Conservation (phyloP, 306 rosid species). For the Alnus rubra region DNA sequence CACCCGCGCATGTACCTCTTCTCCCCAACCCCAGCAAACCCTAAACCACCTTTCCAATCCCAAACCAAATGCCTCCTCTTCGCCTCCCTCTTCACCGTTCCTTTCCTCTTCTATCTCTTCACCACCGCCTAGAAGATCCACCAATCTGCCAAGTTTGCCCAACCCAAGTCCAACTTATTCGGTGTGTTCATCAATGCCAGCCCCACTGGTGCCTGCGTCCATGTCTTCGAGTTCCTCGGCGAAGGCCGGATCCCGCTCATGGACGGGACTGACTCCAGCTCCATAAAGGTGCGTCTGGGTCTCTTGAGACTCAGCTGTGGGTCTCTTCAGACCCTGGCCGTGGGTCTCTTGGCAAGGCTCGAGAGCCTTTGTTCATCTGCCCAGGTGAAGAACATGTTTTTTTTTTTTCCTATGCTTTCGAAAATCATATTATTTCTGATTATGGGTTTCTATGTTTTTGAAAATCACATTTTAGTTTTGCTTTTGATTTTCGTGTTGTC, state of each 20-base stretch:
- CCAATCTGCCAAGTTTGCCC: slow-evolving; percentile 37
- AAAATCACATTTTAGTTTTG: no score
- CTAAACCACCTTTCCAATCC: not conserved
- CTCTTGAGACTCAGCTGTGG: not conserved
- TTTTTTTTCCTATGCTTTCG: no score
- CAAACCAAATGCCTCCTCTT: no score
- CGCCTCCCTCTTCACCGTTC: no score
- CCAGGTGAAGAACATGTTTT: no score
- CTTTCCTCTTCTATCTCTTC: no score
- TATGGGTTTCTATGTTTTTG: no score
- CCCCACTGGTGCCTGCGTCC: slow-evolving; percentile 28
- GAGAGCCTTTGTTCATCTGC: no score
- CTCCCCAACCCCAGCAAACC: not conserved
- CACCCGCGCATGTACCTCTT: slow-evolving; percentile 49
- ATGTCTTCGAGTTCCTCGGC: slow-evolving; percentile 43
- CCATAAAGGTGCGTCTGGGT: slow-evolving; percentile 20
- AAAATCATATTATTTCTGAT: no score
- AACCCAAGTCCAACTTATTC: slow-evolving; percentile 36
- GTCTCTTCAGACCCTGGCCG: no score
- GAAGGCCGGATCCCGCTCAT: slow-evolving; percentile 33
- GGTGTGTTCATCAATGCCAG: slow-evolving; percentile 35
- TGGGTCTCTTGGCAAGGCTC: no score
- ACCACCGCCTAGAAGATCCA: slow-evolving; percentile 29
- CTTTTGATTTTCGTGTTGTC: no score
- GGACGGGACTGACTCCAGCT: slow-evolving; percentile 21